Conservation (phyloP, 192 early-diverging fungal genomes). For the Umbelopsis sp. region DNA sequence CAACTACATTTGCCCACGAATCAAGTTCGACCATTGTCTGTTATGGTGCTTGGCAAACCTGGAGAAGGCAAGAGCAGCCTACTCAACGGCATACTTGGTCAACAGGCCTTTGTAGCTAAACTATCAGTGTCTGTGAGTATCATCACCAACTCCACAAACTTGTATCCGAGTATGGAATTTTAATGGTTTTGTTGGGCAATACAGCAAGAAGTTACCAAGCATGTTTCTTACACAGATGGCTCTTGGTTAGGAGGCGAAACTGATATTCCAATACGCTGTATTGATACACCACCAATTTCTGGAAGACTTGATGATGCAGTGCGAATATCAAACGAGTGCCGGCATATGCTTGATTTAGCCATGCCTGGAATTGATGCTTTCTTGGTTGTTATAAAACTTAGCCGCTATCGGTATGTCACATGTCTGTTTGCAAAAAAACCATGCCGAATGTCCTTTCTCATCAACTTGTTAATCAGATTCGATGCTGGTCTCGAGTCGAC, state of each 20-base stretch:
- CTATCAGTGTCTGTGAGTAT: constrained; percentile 41
- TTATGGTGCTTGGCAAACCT: constrained; percentile 21
- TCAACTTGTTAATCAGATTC: constrained; percentile 10
- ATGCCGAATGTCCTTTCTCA: background rate
- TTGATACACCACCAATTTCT: constrained; percentile 47
- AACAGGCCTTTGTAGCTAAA: constrained; percentile 39
- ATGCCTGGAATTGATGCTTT: constrained; percentile 46
- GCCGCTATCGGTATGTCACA: constrained; percentile 40
- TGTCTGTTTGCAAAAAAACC: background rate
- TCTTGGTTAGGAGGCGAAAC: constrained; percentile 40
- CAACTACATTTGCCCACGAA: background rate
- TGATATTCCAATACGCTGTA: constrained; percentile 44
- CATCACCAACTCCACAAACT: background rate
- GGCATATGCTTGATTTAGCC: constrained; percentile 32
- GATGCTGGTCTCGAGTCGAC: constrained; percentile 26
- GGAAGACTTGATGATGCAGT: constrained; percentile 41
- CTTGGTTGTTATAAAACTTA: constrained; percentile 42
- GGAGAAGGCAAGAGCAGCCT: constrained; percentile 48
- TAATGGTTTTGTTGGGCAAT: background rate
- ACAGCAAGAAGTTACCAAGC: constrained; percentile 46
- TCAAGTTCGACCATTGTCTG: constrained; percentile 6
- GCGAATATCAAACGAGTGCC: constrained; percentile 35
- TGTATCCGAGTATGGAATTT: background rate
- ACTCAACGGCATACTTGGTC: constrained; percentile 46
- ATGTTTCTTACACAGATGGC: constrained; percentile 38